Evolutionary conservation across 2,329 filamentous ascomycete species (phyloP).

Genomic region (Trichoderma simmonsii): DNA sequence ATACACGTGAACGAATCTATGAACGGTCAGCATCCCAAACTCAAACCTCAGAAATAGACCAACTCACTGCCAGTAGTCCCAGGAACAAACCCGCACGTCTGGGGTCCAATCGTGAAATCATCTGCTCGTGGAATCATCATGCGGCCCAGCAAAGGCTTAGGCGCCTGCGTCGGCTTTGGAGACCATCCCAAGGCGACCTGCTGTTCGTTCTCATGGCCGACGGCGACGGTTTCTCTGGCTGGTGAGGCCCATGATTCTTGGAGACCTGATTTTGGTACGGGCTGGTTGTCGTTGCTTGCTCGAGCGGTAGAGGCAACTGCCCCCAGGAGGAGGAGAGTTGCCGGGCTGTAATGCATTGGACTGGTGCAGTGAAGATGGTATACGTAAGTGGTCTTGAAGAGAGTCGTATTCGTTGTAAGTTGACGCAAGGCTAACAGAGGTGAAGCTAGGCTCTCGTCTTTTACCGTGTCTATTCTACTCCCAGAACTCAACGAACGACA

Average conservation of each 20-base stretch:
- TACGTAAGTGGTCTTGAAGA: not conserved
- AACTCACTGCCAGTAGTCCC: conserved; percentile 29
- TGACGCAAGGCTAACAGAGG: not conserved
- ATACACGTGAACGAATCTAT: conserved; percentile 32
- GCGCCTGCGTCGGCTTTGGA: conserved; percentile 32
- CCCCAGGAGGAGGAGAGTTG: conserved; percentile 25
- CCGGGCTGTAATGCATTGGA: conserved; percentile 11
- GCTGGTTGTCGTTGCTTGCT: conserved; percentile 26
- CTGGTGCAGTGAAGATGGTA: not conserved
- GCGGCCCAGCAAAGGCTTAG: conserved; percentile 28
- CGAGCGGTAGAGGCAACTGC: conserved; percentile 16
- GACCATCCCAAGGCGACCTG: conserved; percentile 32
- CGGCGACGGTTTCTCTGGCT: conserved; percentile 27
- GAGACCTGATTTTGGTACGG: conserved; percentile 22
- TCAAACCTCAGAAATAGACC: not conserved
- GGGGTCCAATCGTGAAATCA: conserved; percentile 28
- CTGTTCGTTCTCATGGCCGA: conserved; percentile 20
- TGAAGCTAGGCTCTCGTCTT: not conserved
- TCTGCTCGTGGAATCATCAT: conserved; percentile 31
- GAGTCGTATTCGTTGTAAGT: not conserved
- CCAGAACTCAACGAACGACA: not conserved
- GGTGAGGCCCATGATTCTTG: conserved; percentile 29
- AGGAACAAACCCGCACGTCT: conserved; percentile 33
- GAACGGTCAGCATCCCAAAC: not conserved
- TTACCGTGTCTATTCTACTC: not conserved